phyloP scores from a whole-genome alignment of 306 rosid species.

The Datisca glomerata region DNA sequence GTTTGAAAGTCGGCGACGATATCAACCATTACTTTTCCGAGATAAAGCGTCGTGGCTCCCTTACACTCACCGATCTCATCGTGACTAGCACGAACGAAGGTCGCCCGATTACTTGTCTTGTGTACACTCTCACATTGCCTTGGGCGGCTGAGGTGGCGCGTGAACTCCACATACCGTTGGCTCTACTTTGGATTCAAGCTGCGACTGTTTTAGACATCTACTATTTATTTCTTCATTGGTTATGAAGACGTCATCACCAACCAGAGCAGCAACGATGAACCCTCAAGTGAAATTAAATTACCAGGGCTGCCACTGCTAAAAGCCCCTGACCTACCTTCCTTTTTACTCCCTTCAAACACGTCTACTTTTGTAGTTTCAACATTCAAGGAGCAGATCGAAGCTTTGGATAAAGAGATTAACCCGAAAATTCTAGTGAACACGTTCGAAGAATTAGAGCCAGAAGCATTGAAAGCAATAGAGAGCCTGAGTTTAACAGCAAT shows the following conservation, averaged over 20 bases:
- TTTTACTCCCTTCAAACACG: neutral
- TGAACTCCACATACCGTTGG: slow-evolving; percentile 7
- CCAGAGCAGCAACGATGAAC: neutral
- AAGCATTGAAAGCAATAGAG: slow-evolving; percentile 11
- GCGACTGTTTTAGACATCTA: slow-evolving; percentile 7
- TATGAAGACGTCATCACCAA: slow-evolving; percentile 2
- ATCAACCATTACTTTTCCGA: neutral
- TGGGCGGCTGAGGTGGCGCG: slow-evolving; percentile 13
- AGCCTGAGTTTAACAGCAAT: slow-evolving; percentile 12
- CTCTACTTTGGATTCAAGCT: slow-evolving; percentile 6
- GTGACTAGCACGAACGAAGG: slow-evolving; percentile 3
- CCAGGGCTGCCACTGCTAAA: slow-evolving; percentile 20
- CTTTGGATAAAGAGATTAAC: neutral
- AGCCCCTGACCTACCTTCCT: slow-evolving; percentile 22
- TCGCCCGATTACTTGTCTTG: slow-evolving; percentile 13
- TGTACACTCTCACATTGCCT: slow-evolving; percentile 11
- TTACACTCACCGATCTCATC: slow-evolving; percentile 1
- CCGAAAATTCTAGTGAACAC: slow-evolving; percentile 18
- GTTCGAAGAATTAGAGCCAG: too few species aligned
- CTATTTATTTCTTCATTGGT: slow-evolving; percentile 9
- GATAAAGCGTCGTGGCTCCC: slow-evolving; percentile 4
- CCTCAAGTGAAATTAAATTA: too few species aligned
- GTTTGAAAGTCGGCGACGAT: neutral
- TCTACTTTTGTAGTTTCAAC: too few species aligned
- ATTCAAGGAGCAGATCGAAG: slow-evolving; percentile 10